Evolutionary conservation across 345 rosid species (phyloP).

Genomic region (Aegle marmelos): DNA sequence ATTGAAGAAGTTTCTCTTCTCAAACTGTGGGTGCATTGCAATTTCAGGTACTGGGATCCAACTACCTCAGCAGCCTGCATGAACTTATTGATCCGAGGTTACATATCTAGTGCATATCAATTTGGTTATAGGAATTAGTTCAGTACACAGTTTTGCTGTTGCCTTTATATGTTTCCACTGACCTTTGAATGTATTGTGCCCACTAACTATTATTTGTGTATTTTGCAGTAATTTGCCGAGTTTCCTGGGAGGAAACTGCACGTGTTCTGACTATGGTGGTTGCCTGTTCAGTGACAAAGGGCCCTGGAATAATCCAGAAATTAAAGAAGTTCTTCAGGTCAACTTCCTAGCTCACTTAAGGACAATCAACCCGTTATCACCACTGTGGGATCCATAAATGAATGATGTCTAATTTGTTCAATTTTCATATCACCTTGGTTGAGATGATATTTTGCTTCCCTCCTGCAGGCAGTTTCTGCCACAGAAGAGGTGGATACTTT

Average conservation of each 20-base stretch:
- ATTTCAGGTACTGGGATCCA: conserved; percentile 52
- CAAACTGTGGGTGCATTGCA: background rate
- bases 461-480: conserved; percentile 33
- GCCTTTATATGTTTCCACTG: background rate
- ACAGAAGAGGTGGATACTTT: conserved; percentile 21
- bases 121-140: background rate
- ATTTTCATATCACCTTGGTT: background rate
- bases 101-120: background rate
- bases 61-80: conserved; percentile 34
- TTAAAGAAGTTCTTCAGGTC: conserved; percentile 47
- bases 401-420: conserved; percentile 1
- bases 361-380: background rate
- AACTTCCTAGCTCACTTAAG: conserved; percentile 3
- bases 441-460: background rate
- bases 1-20: background rate
- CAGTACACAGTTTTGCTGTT: background rate
- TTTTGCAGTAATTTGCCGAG: conserved; percentile 49
- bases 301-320: conserved; percentile 68
- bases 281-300: conserved; percentile 61
- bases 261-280: conserved; percentile 57
- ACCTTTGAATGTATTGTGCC: background rate
- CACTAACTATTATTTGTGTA: background rate
- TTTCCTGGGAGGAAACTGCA: conserved; percentile 63
- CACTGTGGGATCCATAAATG: background rate
- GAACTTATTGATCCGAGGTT: conserved; percentile 55